A percentile compares a stretch with the other conserved stretches of the same genome.
Evolutionary conservation across 192 early-diverging fungal genomes (phyloP).

Genomic region (Backusella circina): DNA sequence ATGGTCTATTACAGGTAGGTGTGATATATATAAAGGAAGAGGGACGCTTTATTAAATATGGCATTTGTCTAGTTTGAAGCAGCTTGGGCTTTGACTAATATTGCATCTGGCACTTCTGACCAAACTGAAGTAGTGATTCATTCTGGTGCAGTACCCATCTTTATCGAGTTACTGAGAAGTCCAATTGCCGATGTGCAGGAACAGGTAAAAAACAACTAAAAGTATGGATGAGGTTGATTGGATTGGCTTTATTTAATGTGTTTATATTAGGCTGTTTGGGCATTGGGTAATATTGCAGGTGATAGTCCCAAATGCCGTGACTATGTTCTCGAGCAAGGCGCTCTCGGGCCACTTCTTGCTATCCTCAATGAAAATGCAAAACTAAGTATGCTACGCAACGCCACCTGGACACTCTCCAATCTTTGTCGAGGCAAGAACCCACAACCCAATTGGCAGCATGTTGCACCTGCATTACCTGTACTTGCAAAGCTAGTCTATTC

Average conservation of each 20-base stretch:
- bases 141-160: conserved; percentile 87
- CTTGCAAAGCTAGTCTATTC: conserved; percentile 90
- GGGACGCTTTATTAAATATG: not conserved
- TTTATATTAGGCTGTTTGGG: conserved; percentile 86
- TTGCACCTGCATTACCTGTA: conserved; percentile 79
- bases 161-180: conserved; percentile 85
- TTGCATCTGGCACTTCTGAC: conserved; percentile 91
- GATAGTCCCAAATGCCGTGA: conserved; percentile 91
- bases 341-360: conserved; percentile 80
- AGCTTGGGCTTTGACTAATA: conserved; percentile 99
- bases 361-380: conserved; percentile 91
- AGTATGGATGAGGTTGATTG: not conserved
- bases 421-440: conserved; percentile 98
- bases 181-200: conserved; percentile 87
- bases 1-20: conserved; percentile 81
- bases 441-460: conserved; percentile 82
- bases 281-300: conserved; percentile 98
- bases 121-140: conserved; percentile 95
- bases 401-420: conserved; percentile 99
- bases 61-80: conserved; percentile 80
- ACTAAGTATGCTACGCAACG: conserved; percentile 96
- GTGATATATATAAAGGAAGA: not conserved
- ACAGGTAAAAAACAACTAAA: conserved; percentile 55
- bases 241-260: not conserved
- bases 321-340: conserved; percentile 77